Conservation (phyloP, 768 basidiomycete genomes). For the Suillus ampliporus region DNA sequence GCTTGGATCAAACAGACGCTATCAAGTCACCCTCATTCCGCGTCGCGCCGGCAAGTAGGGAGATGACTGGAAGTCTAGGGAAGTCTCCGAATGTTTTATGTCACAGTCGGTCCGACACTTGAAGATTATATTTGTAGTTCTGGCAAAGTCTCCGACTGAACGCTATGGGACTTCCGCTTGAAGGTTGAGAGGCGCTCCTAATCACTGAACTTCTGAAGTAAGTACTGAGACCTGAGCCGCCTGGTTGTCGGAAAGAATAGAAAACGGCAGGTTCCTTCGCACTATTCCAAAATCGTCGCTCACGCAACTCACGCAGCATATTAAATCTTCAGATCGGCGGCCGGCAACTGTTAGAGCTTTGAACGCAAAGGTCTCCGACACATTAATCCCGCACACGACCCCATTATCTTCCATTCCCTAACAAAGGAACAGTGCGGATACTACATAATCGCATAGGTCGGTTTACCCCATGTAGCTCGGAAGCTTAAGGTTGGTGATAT, state of each 20-base stretch:
- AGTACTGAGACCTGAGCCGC: background rate
- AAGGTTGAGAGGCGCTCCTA: background rate
- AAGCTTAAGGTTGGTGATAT: background rate
- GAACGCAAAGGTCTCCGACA: background rate
- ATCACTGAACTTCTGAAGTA: too few species aligned
- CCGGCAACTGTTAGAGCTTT: background rate
- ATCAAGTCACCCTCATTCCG: too few species aligned
- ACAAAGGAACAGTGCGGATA: conserved; percentile 2
- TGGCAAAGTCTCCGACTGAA: background rate
- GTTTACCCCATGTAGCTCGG: background rate
- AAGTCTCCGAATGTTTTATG: too few species aligned
- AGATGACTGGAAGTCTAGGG: too few species aligned
- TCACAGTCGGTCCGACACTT: background rate
- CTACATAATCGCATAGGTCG: too few species aligned
- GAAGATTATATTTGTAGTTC: too few species aligned
- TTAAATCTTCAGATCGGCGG: background rate
- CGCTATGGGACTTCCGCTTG: background rate
- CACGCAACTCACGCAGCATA: background rate
- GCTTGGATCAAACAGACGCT: too few species aligned
- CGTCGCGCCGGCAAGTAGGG: too few species aligned
- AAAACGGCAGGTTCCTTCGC: background rate
- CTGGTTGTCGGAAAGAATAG: background rate
- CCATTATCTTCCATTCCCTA: conserved; percentile 5
- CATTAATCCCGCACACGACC: conserved; percentile 2
- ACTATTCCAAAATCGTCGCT: background rate